Evolutionary conservation across 2,329 filamentous ascomycete genomes (phyloP).

Genomic region (Apiospora rasikravindrae): DNA sequence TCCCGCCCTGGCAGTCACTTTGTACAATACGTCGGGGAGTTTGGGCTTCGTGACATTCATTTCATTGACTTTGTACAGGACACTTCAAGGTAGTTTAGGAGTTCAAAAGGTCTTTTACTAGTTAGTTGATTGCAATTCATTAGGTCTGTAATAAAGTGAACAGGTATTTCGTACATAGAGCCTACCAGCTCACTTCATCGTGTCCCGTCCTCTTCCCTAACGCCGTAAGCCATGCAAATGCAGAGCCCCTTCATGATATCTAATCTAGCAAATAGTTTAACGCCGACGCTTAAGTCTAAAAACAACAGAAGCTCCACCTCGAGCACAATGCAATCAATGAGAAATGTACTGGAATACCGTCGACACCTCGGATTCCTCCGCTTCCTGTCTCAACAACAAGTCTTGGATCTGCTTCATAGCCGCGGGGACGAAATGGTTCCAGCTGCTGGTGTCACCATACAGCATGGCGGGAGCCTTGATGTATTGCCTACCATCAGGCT

Average conservation of each 20-base stretch:
- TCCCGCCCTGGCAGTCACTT: neutral
- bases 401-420: slow-evolving; percentile 86
- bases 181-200: neutral
- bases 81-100: neutral
- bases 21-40: neutral
- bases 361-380: slow-evolving; percentile 78
- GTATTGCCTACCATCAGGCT: slow-evolving; percentile 82
- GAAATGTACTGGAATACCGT: slow-evolving; percentile 99
- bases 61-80: neutral
- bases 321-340: slow-evolving; percentile 54
- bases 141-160: neutral
- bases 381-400: slow-evolving; percentile 85
- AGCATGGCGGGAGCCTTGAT: slow-evolving; percentile 94
- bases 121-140: neutral
- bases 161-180: neutral
- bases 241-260: neutral
- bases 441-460: slow-evolving; percentile 98
- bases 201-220: neutral
- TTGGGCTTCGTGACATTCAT: neutral
- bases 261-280: slow-evolving; percentile 13
- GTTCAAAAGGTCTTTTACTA: neutral
- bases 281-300: slow-evolving; percentile 6
- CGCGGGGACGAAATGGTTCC: slow-evolving; percentile 95
- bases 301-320: neutral
- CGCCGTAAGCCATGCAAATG: slow-evolving; percentile 12